These are phyloP conservation scores for Saccharomycopsis hybrid DNA, from an alignment of 1,139 yeast species.

Conservation along the genomic window DNA sequence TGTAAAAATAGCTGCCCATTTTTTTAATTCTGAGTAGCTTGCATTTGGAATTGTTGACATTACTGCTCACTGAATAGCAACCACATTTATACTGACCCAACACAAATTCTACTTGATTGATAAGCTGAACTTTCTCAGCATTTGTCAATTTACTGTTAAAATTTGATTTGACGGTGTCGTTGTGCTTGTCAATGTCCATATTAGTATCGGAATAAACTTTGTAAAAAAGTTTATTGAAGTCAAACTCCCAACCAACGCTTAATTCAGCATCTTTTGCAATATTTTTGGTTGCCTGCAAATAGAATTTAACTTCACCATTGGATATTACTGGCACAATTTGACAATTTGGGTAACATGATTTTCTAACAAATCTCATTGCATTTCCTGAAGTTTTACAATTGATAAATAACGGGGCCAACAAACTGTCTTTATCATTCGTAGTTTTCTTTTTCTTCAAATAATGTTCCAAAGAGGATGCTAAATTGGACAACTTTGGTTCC, in stretches of 20 bases:
- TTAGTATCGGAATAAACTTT: slow-evolving; percentile 10
- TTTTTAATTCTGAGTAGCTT: slow-evolving; percentile 55
- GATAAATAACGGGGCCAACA: slow-evolving; percentile 46
- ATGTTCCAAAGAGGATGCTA: slow-evolving; percentile 6
- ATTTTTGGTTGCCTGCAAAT: slow-evolving; percentile 51
- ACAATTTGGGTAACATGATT: slow-evolving; percentile 76
- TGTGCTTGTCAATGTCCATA: slow-evolving; percentile 24
- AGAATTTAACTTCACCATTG: slow-evolving; percentile 46
- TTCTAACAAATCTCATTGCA: slow-evolving; percentile 65
- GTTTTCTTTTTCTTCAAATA: slow-evolving; percentile 5
- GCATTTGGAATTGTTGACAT: slow-evolving; percentile 42
- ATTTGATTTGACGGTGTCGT: slow-evolving; percentile 31
- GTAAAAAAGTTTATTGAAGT: slow-evolving; percentile 29
- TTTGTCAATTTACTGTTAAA: slow-evolving; percentile 43
- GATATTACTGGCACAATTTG: slow-evolving; percentile 49
- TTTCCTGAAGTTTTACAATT: slow-evolving; percentile 82
- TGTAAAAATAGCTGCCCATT: slow-evolving; percentile 48
- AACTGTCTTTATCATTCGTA: background rate
- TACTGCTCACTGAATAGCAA: slow-evolving; percentile 30
- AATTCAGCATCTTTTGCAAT: slow-evolving; percentile 61
- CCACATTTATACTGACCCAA: slow-evolving; percentile 70
- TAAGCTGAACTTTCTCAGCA: slow-evolving; percentile 45
- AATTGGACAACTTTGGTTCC: slow-evolving; percentile 3
- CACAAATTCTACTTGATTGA: slow-evolving; percentile 56
- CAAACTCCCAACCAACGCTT: slow-evolving; percentile 88